Conservation (phyloP, 2,329 filamentous ascomycete genomes). For the Chaetothyriales sp. region DNA sequence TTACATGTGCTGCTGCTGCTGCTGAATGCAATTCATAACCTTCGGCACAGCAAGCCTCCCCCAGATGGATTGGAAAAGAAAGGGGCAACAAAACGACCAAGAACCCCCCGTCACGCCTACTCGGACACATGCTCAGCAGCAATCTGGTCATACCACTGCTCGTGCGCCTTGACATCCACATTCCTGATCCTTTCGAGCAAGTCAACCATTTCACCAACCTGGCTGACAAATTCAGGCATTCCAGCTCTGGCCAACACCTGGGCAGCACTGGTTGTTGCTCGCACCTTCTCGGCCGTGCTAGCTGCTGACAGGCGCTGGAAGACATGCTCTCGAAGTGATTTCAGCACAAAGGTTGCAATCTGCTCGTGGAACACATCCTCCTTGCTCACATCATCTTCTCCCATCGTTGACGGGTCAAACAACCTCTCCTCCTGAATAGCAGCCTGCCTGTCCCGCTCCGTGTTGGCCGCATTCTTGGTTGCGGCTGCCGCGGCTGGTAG, state of each 20-base stretch:
- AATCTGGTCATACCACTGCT: slow-evolving; percentile 41
- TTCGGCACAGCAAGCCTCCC: not conserved
- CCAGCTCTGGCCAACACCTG: slow-evolving; percentile 45
- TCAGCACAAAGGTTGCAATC: slow-evolving; percentile 44
- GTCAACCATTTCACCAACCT: slow-evolving; percentile 45
- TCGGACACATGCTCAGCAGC: slow-evolving; percentile 12
- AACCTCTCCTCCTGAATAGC: slow-evolving; percentile 8
- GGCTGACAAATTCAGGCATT: slow-evolving; percentile 45
- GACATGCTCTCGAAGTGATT: slow-evolving; percentile 42
- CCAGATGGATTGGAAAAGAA: not conserved
- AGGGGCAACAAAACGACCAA: not conserved
- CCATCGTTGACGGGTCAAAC: slow-evolving; percentile 32
- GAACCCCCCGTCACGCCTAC: not conserved
- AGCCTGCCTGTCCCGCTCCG: slow-evolving; percentile 22
- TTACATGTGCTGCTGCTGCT: too few relatives aligned
- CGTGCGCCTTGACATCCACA: slow-evolving; percentile 45
- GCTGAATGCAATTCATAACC: not conserved
- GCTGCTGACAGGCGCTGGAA: slow-evolving; percentile 41
- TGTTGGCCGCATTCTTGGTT: slow-evolving; percentile 14
- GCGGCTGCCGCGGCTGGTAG: slow-evolving; percentile 38
- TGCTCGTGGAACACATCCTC: slow-evolving; percentile 40
- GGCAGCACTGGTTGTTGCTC: slow-evolving; percentile 41
- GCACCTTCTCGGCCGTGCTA: slow-evolving; percentile 44
- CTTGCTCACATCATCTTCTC: slow-evolving; percentile 6
- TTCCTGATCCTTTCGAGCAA: slow-evolving; percentile 40